phyloP scores from a whole-genome alignment of 1,284 basidiomycete species.

The Tausonia pullulans region DNA sequence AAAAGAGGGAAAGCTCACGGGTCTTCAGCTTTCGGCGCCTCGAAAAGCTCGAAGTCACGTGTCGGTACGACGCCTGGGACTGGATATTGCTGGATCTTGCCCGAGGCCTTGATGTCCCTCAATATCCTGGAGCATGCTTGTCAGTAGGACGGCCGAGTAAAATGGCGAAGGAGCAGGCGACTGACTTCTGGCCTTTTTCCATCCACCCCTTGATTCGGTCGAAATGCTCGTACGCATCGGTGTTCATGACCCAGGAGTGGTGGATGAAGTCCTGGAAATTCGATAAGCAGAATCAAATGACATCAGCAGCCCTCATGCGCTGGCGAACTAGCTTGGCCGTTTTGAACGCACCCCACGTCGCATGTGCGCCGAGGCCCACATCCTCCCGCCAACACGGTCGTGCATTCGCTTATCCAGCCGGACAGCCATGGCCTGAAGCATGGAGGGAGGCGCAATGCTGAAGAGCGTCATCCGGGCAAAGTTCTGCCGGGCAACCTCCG shows the following conservation, averaged over 20 bases:
- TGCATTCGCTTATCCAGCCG: conserved; percentile 33
- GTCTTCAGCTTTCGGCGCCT: conserved; percentile 22
- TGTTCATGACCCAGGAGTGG: conserved; percentile 35
- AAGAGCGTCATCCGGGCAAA: conserved; percentile 36
- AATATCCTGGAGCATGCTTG: conserved; percentile 20
- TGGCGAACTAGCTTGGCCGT: not conserved
- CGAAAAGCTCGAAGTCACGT: conserved; percentile 16
- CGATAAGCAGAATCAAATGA: too few relatives aligned
- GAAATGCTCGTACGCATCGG: conserved; percentile 33
- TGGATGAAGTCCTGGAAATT: conserved; percentile 21
- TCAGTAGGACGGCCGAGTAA: not conserved
- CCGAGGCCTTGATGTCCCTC: conserved; percentile 17
- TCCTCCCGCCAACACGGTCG: conserved; percentile 30
- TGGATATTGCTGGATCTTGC: conserved; percentile 18
- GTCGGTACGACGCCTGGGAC: conserved; percentile 22
- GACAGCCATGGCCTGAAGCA: conserved; percentile 31
- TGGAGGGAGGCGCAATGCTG: conserved; percentile 29
- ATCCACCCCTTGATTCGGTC: conserved; percentile 34
- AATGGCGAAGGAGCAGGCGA: not conserved
- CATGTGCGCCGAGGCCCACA: conserved; percentile 44
- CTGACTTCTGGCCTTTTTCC: conserved; percentile 24
- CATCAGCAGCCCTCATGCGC: not conserved
- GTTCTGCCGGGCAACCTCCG: conserved; percentile 24
- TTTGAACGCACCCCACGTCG: conserved; percentile 33
- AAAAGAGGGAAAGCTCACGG: conserved; percentile 20